These are phyloP conservation scores for Neopestalotiopsis sp. DNA, from an alignment of 2,329 filamentous ascomycete genomes.

Conservation along the genomic window DNA sequence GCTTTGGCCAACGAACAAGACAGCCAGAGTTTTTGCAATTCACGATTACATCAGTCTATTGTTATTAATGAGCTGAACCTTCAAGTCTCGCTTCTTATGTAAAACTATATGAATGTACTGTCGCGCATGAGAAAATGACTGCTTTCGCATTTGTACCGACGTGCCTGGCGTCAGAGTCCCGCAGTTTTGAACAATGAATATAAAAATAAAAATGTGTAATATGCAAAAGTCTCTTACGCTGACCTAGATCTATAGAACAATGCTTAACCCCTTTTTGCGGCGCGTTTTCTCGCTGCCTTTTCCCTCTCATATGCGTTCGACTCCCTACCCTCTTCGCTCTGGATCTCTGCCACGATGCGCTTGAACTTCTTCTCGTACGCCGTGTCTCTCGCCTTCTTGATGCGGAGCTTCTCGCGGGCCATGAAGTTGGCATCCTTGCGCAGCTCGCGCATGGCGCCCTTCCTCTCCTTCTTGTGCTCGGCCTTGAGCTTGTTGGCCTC, in stretches of 20 bases:
- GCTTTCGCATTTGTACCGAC: no score
- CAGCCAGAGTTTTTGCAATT: no score
- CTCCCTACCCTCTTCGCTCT: conserved; percentile 88
- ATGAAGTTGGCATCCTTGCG: conserved; percentile 96
- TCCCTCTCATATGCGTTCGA: conserved; percentile 89
- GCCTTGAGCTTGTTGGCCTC: conserved; percentile 83
- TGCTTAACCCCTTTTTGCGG: conserved; percentile 47
- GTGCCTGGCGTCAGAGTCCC: no score
- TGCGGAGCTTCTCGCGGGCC: conserved; percentile 83
- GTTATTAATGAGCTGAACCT: no score
- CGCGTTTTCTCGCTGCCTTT: conserved; percentile 75
- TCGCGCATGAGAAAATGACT: no score
- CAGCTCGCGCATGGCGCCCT: conserved; percentile 92
- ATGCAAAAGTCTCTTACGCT: conserved; percentile 9
- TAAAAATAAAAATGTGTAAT: neutral
- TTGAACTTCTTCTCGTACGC: conserved; percentile 98
- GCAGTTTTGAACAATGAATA: neutral
- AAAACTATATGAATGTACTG: no score
- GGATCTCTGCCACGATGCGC: conserved; percentile 90
- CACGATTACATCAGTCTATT: no score
- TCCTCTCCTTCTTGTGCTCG: conserved; percentile 93
- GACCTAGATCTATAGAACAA: neutral
- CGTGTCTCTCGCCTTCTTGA: conserved; percentile 92
- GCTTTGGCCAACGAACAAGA: no score
- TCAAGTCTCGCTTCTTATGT: no score